These are phyloP conservation scores for Mycena epipterygia DNA, from an alignment of 768 basidiomycete genomes.

Conservation along the genomic window DNA sequence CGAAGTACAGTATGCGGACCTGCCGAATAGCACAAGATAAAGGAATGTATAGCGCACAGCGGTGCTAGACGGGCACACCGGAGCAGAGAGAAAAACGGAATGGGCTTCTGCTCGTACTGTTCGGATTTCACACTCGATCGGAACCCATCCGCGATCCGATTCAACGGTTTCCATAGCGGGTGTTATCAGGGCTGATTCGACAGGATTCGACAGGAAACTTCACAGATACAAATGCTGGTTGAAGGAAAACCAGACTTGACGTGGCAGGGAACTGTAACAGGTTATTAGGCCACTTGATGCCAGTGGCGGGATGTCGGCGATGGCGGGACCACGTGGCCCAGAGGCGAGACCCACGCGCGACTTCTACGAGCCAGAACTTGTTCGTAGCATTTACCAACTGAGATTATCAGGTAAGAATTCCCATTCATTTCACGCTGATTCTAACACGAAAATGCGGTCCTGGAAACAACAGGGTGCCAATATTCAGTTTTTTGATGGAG, in stretches of 20 bases:
- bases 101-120: neutral
- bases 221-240: neutral
- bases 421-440: too few relatives aligned
- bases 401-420: too few relatives aligned
- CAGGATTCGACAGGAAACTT: neutral
- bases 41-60: constrained; percentile 10
- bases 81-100: neutral
- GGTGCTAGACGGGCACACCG: neutral
- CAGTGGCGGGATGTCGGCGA: too few relatives aligned
- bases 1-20: constrained; percentile 15
- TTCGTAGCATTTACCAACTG: too few relatives aligned
- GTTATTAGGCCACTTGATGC: too few relatives aligned
- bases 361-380: too few relatives aligned
- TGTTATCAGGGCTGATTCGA: neutral
- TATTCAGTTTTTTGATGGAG: too few relatives aligned
- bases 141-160: constrained; percentile 20
- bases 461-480: too few relatives aligned
- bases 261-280: neutral
- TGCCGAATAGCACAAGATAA: constrained; percentile 4
- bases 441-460: too few relatives aligned
- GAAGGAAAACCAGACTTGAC: too few relatives aligned
- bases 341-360: too few relatives aligned
- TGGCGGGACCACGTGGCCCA: too few relatives aligned
- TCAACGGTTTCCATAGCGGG: neutral
- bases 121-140: constrained; percentile 16